Evolutionary conservation across 2,329 filamentous ascomycete species (phyloP).

Genomic region (Myotisia sp.): DNA sequence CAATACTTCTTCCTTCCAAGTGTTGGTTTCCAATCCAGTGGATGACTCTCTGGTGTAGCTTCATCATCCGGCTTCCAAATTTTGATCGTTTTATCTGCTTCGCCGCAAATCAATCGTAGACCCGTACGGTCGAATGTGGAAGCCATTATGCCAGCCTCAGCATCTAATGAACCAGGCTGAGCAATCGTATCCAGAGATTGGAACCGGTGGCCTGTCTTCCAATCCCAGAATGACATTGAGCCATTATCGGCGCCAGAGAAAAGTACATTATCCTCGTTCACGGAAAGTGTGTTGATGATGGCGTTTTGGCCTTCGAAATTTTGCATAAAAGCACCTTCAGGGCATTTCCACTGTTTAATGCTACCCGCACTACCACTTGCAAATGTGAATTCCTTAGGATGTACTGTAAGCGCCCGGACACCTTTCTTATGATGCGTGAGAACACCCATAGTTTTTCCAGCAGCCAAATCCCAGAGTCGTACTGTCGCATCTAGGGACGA

Average conservation of each 20-base stretch:
- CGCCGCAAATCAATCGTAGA: conserved; percentile 76
- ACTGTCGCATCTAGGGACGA: conserved; percentile 87
- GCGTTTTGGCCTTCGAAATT: conserved; percentile 95
- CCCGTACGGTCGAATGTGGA: conserved; percentile 86
- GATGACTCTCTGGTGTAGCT: conserved; percentile 81
- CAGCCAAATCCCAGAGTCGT: conserved; percentile 86
- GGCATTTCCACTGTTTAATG: conserved; percentile 99
- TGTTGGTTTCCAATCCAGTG: conserved; percentile 79
- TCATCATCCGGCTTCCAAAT: conserved; percentile 90
- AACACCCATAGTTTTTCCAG: conserved; percentile 89
- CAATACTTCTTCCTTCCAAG: conserved; percentile 63
- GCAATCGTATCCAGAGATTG: conserved; percentile 82
- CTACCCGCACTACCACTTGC: conserved; percentile 79
- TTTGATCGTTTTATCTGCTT: conserved; percentile 97
- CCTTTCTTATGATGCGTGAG: conserved; percentile 98
- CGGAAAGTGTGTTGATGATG: conserved; percentile 85
- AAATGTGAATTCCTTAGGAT: conserved; percentile 92
- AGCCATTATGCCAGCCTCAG: conserved; percentile 88
- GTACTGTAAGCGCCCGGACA: conserved; percentile 66
- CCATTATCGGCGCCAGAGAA: conserved; percentile 95
- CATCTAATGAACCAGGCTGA: conserved; percentile 84
- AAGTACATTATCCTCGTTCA: conserved; percentile 88
- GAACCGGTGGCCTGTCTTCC: conserved; percentile 90
- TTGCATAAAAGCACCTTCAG: conserved; percentile 96
- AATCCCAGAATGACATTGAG: conserved; percentile 96